Conservation (phyloP, 306 rosid species). For the Cercis canadensis region DNA sequence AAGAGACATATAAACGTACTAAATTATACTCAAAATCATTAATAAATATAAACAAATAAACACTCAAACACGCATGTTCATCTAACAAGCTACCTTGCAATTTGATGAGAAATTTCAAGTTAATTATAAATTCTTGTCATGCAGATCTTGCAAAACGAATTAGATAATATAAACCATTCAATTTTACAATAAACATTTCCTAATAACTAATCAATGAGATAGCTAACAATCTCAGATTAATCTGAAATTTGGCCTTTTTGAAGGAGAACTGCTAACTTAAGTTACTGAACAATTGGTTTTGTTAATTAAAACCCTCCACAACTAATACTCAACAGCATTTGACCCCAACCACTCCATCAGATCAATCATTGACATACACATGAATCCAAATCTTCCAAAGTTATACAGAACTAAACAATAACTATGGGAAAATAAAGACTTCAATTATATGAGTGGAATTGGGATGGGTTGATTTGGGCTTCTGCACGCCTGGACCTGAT, state of each 20-base stretch:
- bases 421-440: background rate
- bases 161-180: background rate
- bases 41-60: background rate
- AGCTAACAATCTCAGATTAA: background rate
- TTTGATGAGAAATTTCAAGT: background rate
- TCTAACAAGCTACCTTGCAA: background rate
- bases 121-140: background rate
- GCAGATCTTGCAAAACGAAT: background rate
- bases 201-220: background rate
- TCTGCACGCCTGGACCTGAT: background rate
- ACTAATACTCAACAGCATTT: background rate
- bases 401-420: background rate
- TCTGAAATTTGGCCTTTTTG: background rate
- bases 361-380: background rate
- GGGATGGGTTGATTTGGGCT: background rate
- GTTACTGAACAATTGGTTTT: background rate
- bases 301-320: background rate
- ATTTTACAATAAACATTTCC: background rate
- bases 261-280: background rate
- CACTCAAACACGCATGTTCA: background rate
- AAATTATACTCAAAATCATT: background rate
- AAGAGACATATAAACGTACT: background rate
- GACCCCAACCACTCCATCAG: background rate
- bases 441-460: too few relatives aligned
- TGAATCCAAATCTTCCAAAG: too few relatives aligned